Evolutionary conservation across 164 flowering plant species (phyloP), one percentile per base, ranked within the genome.

Genomic region (Stephania japonica): DNA sequence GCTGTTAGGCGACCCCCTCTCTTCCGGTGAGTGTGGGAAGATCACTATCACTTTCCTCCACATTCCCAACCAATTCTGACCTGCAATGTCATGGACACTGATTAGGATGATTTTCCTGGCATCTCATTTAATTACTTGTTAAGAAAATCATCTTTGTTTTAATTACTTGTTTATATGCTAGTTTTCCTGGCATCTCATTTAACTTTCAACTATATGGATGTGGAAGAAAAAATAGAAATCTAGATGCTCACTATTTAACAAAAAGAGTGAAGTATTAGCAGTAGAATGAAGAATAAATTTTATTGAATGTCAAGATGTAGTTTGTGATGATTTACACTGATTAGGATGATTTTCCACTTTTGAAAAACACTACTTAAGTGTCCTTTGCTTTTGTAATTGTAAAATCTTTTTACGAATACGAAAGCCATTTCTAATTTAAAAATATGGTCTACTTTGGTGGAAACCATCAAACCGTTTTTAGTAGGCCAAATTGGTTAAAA

Each of bases 61-160:
- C 90, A 87, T 16, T 12, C 19, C 25, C 42, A 65, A 6, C 90
- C 90, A 87, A 44, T 47, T 66, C 59, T 18, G 80, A 56, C 59
- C 90, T 85, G 86, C 78, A 78, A 62, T n/a, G 24, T 24, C 65
- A n/a, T 5, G 18, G 11, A 16, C 18, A 3, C 59, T 50, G 59
- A 50, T n/a, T 50, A 50, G 5, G 4, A n/a, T n/a, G n/a, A n/a
- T n/a, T n/a, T n/a, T n/a, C n/a, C n/a, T 50, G 4, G 59, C 19
- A 50, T 4, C n/a, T 13, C 59, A 12, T 13, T 50, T 13, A 0
- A 12, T 1, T 50, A 10, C 59, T 6, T n/a, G 59, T 16, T 13
- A 50, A 50, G 1, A 50, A 50, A 50, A 50, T 50, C 59, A 50
- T 50, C 19, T 0, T 50, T 50, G 59, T 16, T 50, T 44, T 44